Base-by-base conservation (phyloP, 2,329 filamentous ascomycete genomes). In the Leptodontidium sp. region DNA sequence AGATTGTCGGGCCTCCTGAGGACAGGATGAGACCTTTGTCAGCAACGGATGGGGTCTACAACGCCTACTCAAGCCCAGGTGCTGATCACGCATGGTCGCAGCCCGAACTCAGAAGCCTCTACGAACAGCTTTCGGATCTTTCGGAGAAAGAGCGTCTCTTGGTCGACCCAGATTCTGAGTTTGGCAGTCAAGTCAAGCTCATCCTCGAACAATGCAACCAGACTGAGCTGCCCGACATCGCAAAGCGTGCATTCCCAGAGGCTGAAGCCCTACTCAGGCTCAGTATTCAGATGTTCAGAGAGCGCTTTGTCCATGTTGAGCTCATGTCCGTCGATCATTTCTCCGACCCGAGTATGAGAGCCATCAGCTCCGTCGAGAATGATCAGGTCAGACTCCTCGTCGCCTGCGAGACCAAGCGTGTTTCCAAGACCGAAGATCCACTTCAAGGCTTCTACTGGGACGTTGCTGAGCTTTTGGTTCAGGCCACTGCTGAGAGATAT, bases 81-180 rank as follows among this genome's bases (percentile, higher is more conserved):
- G 26, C 74, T 21, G 81, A 85, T 68, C 80, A 80, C 4, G 79
- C 84, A 57, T 85, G 81, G 79, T 85, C 83, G 8, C 84, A 85
- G 70, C 81, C 81, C 62, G 84, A 85, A 67, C 77, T 86, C 17
- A 78, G 83, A 55, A 80, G 80, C 2, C 81, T 84, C 61, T 81
- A 80, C 63, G 80, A 84, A 43, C 80, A 77, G 47, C 72, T 84
- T 5, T 77, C 77, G 11, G 74, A 79, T 26, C 77, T 81, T 2
- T 79, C 83, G 0, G 76, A 77, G 14, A 81, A 82, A 29, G 78
- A 82, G 26, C 80, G 81, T 4, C 81, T 82, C 66, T 76, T 71
- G n/a, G 74, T 86, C 7, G 68, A 78, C 50, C 79, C 83, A 0
- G 7, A 80, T 83, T 72, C 84, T 80, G 8, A 83, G 81, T 52